Percentiles rank a stretch among this genome's conserved stretches.
These are phyloP conservation scores for Dispira simplex DNA, from an alignment of 192 early-diverging fungal genomes.

Conservation along the genomic window DNA sequence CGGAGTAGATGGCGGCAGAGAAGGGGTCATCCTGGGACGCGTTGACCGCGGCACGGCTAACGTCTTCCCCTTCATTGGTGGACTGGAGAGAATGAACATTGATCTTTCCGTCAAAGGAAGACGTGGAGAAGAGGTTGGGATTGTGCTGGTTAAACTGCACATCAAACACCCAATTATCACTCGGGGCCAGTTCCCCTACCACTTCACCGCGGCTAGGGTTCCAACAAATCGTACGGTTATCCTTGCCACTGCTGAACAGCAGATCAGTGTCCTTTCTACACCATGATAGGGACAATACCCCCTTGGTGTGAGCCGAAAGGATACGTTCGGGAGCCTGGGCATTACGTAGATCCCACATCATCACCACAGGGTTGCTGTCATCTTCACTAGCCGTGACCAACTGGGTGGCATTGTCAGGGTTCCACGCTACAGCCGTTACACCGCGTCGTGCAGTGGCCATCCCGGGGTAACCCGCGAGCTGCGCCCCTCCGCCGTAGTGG, in stretches of 20 bases:
- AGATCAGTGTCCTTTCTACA: slow-evolving; percentile 87
- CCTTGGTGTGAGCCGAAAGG: slow-evolving; percentile 76
- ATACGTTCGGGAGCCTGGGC: slow-evolving; percentile 80
- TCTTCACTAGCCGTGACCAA: slow-evolving; percentile 85
- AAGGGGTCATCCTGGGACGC: slow-evolving; percentile 52
- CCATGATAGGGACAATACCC: slow-evolving; percentile 87
- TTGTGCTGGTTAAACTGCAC: slow-evolving; percentile 91
- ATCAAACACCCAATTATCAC: slow-evolving; percentile 91
- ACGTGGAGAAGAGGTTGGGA: slow-evolving; percentile 75
- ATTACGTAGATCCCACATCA: slow-evolving; percentile 94
- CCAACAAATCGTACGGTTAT: slow-evolving; percentile 89
- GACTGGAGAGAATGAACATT: slow-evolving; percentile 67
- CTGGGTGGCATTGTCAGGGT: slow-evolving; percentile 89
- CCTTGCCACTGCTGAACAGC: slow-evolving; percentile 87
- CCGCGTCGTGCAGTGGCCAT: slow-evolving; percentile 43
- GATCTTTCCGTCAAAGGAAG: slow-evolving; percentile 90
- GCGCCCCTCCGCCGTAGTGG: slow-evolving; percentile 32
- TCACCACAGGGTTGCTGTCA: slow-evolving; percentile 73
- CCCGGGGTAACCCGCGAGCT: slow-evolving; percentile 15
- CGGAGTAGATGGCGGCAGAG: slow-evolving; percentile 28
- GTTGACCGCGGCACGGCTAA: slow-evolving; percentile 5
- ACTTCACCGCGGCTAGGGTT: slow-evolving; percentile 67
- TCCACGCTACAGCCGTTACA: slow-evolving; percentile 78
- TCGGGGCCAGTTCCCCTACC: slow-evolving; percentile 77
- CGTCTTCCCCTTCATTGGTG: slow-evolving; percentile 20